A percentile compares a stretch with the other conserved stretches of the same genome.
These are phyloP conservation scores for Annulohypoxylon maeteangense DNA, from an alignment of 495 filamentous ascomycete species.

Conservation along the genomic window DNA sequence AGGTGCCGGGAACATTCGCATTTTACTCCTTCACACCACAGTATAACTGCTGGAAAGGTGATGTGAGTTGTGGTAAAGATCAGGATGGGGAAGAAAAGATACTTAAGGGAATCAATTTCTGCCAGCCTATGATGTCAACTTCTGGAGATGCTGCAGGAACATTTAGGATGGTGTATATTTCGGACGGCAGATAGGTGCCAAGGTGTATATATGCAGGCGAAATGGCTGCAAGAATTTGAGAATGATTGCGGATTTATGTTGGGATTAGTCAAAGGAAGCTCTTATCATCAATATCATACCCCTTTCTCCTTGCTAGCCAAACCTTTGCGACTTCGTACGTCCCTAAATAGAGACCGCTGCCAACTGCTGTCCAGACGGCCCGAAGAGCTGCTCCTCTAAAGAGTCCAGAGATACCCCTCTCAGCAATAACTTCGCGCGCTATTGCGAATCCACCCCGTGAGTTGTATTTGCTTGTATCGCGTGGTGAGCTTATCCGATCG, in stretches of 20 bases:
- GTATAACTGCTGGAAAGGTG: constrained; percentile 36
- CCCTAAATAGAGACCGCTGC: constrained; percentile 85
- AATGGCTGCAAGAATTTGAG: neutral
- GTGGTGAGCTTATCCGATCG: constrained; percentile 44
- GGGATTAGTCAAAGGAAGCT: constrained; percentile 18
- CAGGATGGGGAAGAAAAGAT: constrained; percentile 23
- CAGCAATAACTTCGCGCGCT: constrained; percentile 67
- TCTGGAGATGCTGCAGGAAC: constrained; percentile 15
- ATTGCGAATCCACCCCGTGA: constrained; percentile 61
- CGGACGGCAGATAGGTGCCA: neutral
- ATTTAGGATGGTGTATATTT: constrained; percentile 38
- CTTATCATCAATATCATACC: constrained; percentile 34
- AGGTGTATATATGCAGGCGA: neutral
- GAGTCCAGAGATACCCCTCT: constrained; percentile 75
- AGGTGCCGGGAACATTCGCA: constrained; percentile 27
- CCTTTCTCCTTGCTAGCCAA: constrained; percentile 68
- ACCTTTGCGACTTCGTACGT: constrained; percentile 83
- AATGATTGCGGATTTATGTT: neutral
- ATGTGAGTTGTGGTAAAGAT: constrained; percentile 30
- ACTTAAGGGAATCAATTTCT: constrained; percentile 23
- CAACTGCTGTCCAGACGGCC: constrained; percentile 81
- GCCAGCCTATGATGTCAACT: constrained; percentile 23
- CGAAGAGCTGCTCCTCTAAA: constrained; percentile 82
- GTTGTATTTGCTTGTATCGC: constrained; percentile 9
- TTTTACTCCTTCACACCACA: constrained; percentile 39